Base-by-base conservation (phyloP, 495 filamentous ascomycete species). In the Trichocladium uniseriatum region DNA sequence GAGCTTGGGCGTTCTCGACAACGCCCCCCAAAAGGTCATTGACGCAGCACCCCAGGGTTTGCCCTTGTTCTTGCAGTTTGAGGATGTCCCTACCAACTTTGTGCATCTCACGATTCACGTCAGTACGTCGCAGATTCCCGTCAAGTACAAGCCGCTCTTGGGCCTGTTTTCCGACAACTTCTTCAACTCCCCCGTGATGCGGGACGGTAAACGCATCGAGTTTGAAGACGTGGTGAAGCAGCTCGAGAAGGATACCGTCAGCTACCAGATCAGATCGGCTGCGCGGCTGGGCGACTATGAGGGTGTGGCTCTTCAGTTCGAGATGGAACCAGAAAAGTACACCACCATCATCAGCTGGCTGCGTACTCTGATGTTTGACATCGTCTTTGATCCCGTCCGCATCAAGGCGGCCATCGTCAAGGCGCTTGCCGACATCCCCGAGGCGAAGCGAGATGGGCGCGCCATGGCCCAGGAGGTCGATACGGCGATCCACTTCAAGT, bases 51-150 rank as follows among this genome's bases (percentile, higher is more conserved):
- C 74, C 3, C 74, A 76, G 41, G 53, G 58, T 0, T 55, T 79
- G 32, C 87, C 90, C 1, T 72, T 95, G 2, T 99, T 95, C 66
- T 75, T 99, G n/a, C 94, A 99, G 67, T 99, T 92, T 56, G 92
- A 99, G 69, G 79, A 94, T 56, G 84, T 95, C 28, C 79, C 81
- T 28, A 90, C 86, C 38, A 91, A 85, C 56, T 99, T 99, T 60
- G 88, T 95, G 37, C 81, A 87, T 50, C 67, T 97, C 11, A 81
- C 76, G 8, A 63, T 95, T 15, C 74, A 94, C 35, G 63, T 96
- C 31, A 86, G 86, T 39, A 91, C 88, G 2, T 79, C 79, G 14
- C 69, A 79, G 18, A 71, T 95, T 0, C 84, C 88, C 0, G 71
- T 82, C 5, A 74, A 86, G 47, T 73, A 84, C 43, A 86, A 87